Base-by-base conservation (phyloP, 1,284 basidiomycete genomes). In the Boletellus dicymbophilus region DNA sequence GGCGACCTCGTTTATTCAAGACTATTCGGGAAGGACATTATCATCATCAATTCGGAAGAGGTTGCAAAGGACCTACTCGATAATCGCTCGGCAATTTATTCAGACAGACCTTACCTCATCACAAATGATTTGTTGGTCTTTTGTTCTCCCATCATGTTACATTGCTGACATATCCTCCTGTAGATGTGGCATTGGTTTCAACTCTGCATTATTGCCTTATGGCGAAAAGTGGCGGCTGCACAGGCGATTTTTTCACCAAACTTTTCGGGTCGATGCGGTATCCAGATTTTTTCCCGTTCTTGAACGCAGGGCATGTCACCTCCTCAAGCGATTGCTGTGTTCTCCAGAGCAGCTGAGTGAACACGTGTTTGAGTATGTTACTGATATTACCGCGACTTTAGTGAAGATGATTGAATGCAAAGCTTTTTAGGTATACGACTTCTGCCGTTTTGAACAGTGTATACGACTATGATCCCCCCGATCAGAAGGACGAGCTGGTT, bases 171-270 rank as follows among this genome's bases (percentile, higher is more conserved):
- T 23, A n/a, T 4, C 9, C 9, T 8, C 18, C 27, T 25, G 13
- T 27, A 44, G 43, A 27, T 44, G 33, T 22, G 43, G 43, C 25
- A 55, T 37, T 44, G 58, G 18, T 51, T 56, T 2, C 47, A 67
- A 59, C 28, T 37, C 60, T 0, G 64, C 49, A 0, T 56, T 74
- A 3, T 55, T 71, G 44, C 59, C 59, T 6, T 76, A 77, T 44
- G 66, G 67, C 3, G 60, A 69, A 3, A 51, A 49, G 34, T 78
- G 74, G 74, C 66, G 71, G 15, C 51, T 57, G 2, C 66, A 69
- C 27, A 57, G 75, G 25, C 61, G 61, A 16, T 49, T 72, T 15
- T 67, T 71, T 37, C 67, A 74, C 20, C 59, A 69, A 39, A 49
- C 55, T 28, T 68, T 58, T 42, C 46, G 47, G 6, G 3, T 20